phyloP scores from a whole-genome alignment of 331 rosid genomes.

The Arachis monticola region DNA sequence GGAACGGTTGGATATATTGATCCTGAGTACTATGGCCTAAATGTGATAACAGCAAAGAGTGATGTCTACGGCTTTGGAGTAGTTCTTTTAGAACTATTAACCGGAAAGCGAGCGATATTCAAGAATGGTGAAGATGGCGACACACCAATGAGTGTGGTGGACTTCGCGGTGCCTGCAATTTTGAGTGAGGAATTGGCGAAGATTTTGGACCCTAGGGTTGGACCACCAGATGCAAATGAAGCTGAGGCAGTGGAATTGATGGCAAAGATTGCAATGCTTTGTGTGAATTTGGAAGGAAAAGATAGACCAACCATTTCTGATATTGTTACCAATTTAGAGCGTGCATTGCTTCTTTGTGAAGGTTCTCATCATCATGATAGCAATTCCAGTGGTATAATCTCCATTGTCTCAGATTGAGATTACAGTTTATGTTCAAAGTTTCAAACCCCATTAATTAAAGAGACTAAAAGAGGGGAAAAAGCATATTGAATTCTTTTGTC shows the following conservation, averaged over 20 bases:
- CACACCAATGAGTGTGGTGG: constrained; percentile 69
- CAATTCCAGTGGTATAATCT: constrained; percentile 72
- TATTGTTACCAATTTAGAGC: constrained; percentile 82
- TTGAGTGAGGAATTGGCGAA: constrained; percentile 66
- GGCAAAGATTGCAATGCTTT: constrained; percentile 73
- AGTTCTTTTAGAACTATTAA: constrained; percentile 82
- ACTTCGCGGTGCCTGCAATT: constrained; percentile 80
- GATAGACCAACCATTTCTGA: constrained; percentile 91
- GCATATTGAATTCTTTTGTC: constrained; percentile 40
- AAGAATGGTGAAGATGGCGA: constrained; percentile 66
- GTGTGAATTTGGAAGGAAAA: constrained; percentile 93
- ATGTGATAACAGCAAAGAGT: constrained; percentile 85
- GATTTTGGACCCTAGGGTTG: constrained; percentile 74
- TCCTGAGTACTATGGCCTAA: constrained; percentile 94
- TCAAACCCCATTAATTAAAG: neutral
- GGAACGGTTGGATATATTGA: constrained; percentile 93
- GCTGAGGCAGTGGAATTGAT: constrained; percentile 84
- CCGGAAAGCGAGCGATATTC: constrained; percentile 92
- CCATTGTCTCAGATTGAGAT: constrained; percentile 67
- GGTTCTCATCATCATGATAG: constrained; percentile 68
- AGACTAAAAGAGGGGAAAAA: constrained; percentile 1
- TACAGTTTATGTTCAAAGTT: neutral
- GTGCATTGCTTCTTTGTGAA: constrained; percentile 74
- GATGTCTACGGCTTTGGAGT: constrained; percentile 94
- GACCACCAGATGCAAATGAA: constrained; percentile 64